Evolutionary conservation across 2,329 filamentous ascomycete genomes (phyloP).

Genomic region (Exophiala sp.): DNA sequence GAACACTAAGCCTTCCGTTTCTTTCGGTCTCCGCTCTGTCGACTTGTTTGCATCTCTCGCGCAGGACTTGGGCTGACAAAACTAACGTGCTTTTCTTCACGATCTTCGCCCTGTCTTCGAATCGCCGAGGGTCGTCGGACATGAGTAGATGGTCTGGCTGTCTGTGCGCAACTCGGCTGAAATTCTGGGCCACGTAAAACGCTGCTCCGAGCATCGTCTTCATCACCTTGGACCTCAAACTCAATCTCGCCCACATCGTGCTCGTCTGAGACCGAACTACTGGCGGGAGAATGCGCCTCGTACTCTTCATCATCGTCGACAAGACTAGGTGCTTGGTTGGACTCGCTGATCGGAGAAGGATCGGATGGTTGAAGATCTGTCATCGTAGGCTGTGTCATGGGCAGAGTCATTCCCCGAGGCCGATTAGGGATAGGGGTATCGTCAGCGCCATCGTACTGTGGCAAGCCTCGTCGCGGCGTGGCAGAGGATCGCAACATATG

Average conservation of each 20-base stretch:
- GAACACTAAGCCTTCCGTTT: slow-evolving; percentile 12
- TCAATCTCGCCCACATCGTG: slow-evolving; percentile 54
- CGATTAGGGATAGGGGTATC: slow-evolving; percentile 12
- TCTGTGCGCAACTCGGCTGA: slow-evolving; percentile 37
- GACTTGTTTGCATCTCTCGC: slow-evolving; percentile 13
- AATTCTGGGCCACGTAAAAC: slow-evolving; percentile 20
- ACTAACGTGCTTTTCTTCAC: slow-evolving; percentile 37
- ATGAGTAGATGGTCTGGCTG: slow-evolving; percentile 35
- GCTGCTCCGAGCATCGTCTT: slow-evolving; percentile 36
- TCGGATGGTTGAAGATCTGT: slow-evolving; percentile 22
- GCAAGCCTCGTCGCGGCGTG: slow-evolving; percentile 4
- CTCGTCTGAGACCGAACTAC: slow-evolving; percentile 49
- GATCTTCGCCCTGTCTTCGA: slow-evolving; percentile 31
- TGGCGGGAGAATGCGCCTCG: slow-evolving; percentile 61
- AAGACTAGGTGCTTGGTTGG: slow-evolving; percentile 73
- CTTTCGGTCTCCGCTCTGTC: slow-evolving; percentile 16
- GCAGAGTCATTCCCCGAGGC: slow-evolving; percentile 17
- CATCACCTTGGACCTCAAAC: slow-evolving; percentile 46
- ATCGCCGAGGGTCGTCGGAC: slow-evolving; percentile 32
- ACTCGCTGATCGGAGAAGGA: slow-evolving; percentile 48
- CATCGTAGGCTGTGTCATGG: slow-evolving; percentile 4
- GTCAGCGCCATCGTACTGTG: slow-evolving; percentile 7
- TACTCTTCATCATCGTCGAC: slow-evolving; percentile 79
- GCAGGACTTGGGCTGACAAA: slow-evolving; percentile 37
- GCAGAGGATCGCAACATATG: slow-evolving; percentile 12